phyloP scores from a whole-genome alignment of 164 flowering plant species.

The Buxus sempervirens region DNA sequence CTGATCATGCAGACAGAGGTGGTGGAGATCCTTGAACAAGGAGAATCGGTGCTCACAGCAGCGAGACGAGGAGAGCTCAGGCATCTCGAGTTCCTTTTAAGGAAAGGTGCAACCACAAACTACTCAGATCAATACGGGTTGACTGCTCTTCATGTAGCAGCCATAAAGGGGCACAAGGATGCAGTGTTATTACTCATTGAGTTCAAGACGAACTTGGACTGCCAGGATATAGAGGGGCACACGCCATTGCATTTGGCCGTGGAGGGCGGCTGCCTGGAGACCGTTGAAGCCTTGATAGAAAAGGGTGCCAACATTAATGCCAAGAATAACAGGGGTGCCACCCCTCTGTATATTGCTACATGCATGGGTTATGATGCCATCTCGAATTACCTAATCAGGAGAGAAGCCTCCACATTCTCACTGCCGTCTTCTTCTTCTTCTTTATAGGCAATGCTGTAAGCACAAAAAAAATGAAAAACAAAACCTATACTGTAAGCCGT shows the following conservation, averaged over 20 bases:
- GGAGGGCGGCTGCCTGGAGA: conserved; percentile 47
- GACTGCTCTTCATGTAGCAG: conserved; percentile 59
- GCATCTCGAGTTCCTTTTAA: conserved; percentile 30
- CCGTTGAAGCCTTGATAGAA: conserved; percentile 38
- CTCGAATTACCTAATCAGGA: conserved; percentile 27
- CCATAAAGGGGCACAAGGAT: conserved; percentile 58
- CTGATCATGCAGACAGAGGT: conserved; percentile 34
- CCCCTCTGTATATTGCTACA: conserved; percentile 51
- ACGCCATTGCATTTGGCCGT: conserved; percentile 66
- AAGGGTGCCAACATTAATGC: conserved; percentile 54
- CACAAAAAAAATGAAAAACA: too few relatives aligned
- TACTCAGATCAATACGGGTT: conserved; percentile 54
- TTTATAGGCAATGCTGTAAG: neutral
- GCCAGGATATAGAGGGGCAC: conserved; percentile 57
- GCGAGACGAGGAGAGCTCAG: conserved; percentile 52
- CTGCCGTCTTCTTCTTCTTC: conserved; percentile 16
- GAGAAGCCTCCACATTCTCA: conserved; percentile 38
- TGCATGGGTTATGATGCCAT: conserved; percentile 42
- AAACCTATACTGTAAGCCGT: too few relatives aligned
- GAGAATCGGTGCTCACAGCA: conserved; percentile 45
- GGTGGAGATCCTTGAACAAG: conserved; percentile 38
- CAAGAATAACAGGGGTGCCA: conserved; percentile 43
- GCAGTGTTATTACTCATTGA: conserved; percentile 35
- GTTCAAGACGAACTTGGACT: conserved; percentile 40
- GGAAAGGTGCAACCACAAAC: conserved; percentile 28